Base-by-base conservation (phyloP, 352 stramenopile genomes). In the Phytopythium oedochilum region DNA sequence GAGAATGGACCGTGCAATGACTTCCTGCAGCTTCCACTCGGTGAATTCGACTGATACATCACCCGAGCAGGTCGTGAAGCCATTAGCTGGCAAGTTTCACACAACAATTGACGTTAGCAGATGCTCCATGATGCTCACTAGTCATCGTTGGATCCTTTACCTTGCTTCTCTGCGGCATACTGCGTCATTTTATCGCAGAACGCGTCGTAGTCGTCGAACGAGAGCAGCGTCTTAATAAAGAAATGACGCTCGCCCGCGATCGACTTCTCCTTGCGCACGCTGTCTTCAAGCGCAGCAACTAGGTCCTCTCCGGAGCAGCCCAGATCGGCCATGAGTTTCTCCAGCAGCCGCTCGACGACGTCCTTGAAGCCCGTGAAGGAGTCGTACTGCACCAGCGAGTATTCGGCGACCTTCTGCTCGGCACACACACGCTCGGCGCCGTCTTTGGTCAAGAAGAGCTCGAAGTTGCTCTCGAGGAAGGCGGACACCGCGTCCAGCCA, bases 351-450 rank as follows among this genome's bases (percentile, higher is more conserved):
- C 61, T 92, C 79, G 10, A 85, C 72, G 23, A 85, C 57, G 32
- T 90, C 82, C 31, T 86, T 88, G 53, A 89, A 92, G 42, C 77
- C 64, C 53, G 74, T 62, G 57, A 90, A 92, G n/a, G 71, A 67
- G 26, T 81, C 75, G 50, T 69, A 87, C 53, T 92, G 79, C 42
- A 80, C 66, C 34, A 88, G 40, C 12, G 73, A 63, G 57, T 89
- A 71, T 2, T 56, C 66, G 17, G 50, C 43, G 14, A 63, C 61
- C 57, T 74, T 73, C 2, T 49, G 45, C 42, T 74, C 57, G 23
- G 61, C 39, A 1, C 22, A 17, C 31, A 65, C 58, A 18, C 59
- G 5, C 6, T 32, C 47, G 1, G 71, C 55, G 5, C 42, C 29
- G 2, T 68, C 57, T 26, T 55, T 14, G 9, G 45, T 43, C 28